Conservation (phyloP, 2,329 filamentous ascomycete genomes). For the Sporothrix euskadiensis region DNA sequence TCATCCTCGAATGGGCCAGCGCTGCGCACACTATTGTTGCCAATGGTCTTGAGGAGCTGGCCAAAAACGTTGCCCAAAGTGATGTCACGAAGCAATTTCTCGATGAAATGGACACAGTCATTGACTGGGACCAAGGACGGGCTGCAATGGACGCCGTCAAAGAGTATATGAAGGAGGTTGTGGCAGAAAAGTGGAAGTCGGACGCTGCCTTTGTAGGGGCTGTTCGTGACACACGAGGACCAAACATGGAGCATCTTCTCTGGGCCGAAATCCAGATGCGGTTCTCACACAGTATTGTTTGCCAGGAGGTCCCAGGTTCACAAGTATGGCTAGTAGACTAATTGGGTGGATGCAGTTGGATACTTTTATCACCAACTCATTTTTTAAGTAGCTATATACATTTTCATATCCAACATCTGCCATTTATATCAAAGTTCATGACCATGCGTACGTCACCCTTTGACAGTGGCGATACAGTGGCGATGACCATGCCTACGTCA, state of each 20-base stretch:
- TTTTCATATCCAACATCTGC: background rate
- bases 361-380: background rate
- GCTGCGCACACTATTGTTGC: background rate
- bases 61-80: background rate
- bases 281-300: slow-evolving; percentile 10
- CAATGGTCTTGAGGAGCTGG: background rate
- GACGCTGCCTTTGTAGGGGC: slow-evolving; percentile 6
- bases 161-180: background rate
- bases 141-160: background rate
- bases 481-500: too few relatives aligned
- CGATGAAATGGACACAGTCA: background rate
- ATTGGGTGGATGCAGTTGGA: background rate
- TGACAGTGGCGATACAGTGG: too few relatives aligned
- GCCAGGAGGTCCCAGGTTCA: background rate
- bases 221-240: slow-evolving; percentile 1
- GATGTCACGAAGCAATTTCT: background rate
- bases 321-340: slow-evolving; percentile 32
- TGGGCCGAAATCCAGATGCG: slow-evolving; percentile 21
- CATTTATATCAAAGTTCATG: background rate
- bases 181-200: slow-evolving; percentile 11
- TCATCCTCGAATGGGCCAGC: background rate
- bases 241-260: background rate
- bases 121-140: background rate
- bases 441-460: too few relatives aligned
- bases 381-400: background rate